Base-by-base conservation (phyloP, 352 stramenopile genomes). In the Sclerospora graminicola region DNA sequence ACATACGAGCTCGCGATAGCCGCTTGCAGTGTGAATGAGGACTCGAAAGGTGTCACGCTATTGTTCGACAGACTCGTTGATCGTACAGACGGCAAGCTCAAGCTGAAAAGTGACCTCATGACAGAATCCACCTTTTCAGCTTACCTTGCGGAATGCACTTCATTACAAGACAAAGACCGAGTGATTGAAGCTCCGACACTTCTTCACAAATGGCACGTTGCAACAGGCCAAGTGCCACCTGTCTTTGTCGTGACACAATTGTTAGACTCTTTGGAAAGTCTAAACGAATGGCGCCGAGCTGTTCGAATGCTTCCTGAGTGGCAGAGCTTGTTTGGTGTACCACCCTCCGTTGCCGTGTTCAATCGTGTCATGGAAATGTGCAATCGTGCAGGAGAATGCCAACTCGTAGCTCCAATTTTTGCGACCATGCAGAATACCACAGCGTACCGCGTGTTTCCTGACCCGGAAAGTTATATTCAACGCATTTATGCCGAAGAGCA, bases 401-500 rank as follows among this genome's bases (percentile, higher is more conserved):
- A 72, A 10, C 53, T 64, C 9, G 71, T 66, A 13, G 56, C 74
- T 24, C 72, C 67, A 39, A 84, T 89, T 42, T 89, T 87, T 34
- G 35, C 57, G 28, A 83, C 71, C 1, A 85, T 89, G 71, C 60
- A 84, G 23, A 62, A 70, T 40, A 39, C 67, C 8, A 44, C 49
- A 6, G 59, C 51, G 13, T 80, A 79, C 32, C 68, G 57, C 2
- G 50, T 86, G 7, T 60, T 45, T 34, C 72, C 71, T 11, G 69
- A 69, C 8, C 50, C 57, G 9, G 66, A 70, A 44, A 83, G 70
- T 42, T 88, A 84, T 33, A 70, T 88, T n/a, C 61, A 90, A 66
- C 62, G 54, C 8, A 87, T 90, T 45, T 83, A 69, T 20, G 70
- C 78, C 2, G 55, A 76, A 8, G 75, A 90, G 43, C 61, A 86